Evolutionary conservation across 345 rosid species (phyloP).

Genomic region (Eucalyptus tenuipes): DNA sequence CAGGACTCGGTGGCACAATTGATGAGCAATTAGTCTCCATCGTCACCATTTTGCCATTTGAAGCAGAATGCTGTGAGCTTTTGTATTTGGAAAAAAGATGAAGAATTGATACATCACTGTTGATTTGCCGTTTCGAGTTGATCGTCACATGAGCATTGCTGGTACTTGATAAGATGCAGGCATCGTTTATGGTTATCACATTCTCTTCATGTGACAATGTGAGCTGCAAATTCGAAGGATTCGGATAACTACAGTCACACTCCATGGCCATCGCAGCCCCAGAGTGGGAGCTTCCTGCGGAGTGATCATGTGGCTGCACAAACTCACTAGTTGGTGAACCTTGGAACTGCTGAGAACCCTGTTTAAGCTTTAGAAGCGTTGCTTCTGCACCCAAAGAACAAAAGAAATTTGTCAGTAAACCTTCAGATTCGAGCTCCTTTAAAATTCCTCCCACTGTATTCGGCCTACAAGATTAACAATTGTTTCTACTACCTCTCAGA

Average conservation of each 20-base stretch:
- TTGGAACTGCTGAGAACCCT: conserved; percentile 40
- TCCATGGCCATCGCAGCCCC: background rate
- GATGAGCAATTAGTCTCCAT: background rate
- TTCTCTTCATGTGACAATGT: background rate
- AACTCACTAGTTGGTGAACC: background rate
- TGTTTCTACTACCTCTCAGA: background rate
- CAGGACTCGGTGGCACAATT: background rate
- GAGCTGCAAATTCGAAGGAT: background rate
- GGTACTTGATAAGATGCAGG: background rate
- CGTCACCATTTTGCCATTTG: background rate
- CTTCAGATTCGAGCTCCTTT: background rate
- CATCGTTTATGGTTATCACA: background rate
- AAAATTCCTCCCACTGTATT: background rate
- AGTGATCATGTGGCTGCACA: background rate
- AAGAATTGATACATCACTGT: conserved; percentile 16
- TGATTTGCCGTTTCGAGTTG: background rate
- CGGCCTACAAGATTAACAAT: background rate
- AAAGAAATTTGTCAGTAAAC: background rate
- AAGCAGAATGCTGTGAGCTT: conserved; percentile 1
- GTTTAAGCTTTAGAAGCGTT: conserved; percentile 64
- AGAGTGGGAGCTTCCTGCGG: background rate
- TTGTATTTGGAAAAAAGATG: conserved; percentile 46
- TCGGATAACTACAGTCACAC: background rate
- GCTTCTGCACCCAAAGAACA: conserved; percentile 32
- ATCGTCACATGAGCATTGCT: background rate